Base-by-base conservation (phyloP, 257 asterid genomes). In the Buddleja alternifolia region DNA sequence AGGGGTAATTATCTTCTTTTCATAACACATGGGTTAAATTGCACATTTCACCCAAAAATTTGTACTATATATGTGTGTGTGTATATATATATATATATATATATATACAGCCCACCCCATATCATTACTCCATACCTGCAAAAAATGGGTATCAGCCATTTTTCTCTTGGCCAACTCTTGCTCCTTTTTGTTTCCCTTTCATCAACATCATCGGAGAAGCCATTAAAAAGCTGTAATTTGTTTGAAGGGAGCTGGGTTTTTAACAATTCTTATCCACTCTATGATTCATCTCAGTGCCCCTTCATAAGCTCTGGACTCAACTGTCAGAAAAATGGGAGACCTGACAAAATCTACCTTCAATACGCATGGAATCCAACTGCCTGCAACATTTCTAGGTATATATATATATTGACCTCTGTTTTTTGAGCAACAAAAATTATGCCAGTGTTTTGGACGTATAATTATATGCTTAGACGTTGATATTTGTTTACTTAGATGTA, bases 161-260 rank as follows among this genome's bases (percentile, higher is more conserved):
- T 20, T 14, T 19, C n/a, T 32, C 50, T 66, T 17, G 44, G 44
- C 63, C 54, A 56, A 0, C 55, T 57, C 61, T 16, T 51, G 24
- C 21, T 10, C 37, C 10, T 72, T 8, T 24, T 58, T 9, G 0
- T 56, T 24, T 66, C 58, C 45, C 54, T 29, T 0, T 56, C 63
- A 34, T 51, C 66, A 32, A 0, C 69, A n/a, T 8, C 66, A 24
- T 53, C 69, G 8, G 62, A 71, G 25, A 47, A 62, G 20, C 48
- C 57, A 47, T 41, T 48, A 50, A n/a, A 57, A 20, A 51, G 71
- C 37, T 89, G 96, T 63, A 60, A 86, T 75, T 24, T 85, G 1
- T 89, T 75, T 51, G 17, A 73, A 19, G 96, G 96, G 58, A 86
- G 85, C n/a, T 89, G 96, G 94, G 70, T 83, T 78, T 58, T 21